Conservation (phyloP, 75 land plant species). For the Pinus tabuliformis region DNA sequence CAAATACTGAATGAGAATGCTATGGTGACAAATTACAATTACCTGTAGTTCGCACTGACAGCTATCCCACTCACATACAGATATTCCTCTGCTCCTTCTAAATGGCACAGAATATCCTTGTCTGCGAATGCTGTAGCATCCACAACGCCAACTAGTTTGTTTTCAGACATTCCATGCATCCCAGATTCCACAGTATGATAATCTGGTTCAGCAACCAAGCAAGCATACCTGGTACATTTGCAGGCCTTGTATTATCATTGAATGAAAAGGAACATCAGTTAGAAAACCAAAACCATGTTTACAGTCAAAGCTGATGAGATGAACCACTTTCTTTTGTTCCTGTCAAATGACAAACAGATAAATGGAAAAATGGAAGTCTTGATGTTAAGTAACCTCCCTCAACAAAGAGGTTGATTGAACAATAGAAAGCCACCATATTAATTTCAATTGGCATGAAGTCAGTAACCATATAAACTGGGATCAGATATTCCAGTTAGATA, state of each 20-base stretch:
- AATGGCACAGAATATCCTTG: conserved; percentile 46
- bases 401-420: background rate
- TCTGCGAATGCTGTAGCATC: conserved; percentile 81
- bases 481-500: background rate
- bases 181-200: conserved; percentile 5
- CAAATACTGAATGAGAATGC: background rate
- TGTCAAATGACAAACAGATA: background rate
- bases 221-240: conserved; percentile 72
- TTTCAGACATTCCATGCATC: background rate
- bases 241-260: background rate
- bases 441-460: background rate
- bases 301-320: background rate
- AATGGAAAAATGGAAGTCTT: background rate
- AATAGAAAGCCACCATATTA: background rate
- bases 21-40: background rate
- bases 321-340: background rate
- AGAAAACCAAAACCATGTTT: background rate
- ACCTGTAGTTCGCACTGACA: conserved; percentile 72
- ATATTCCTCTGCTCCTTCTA: conserved; percentile 70
- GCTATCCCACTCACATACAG: conserved; percentile 93
- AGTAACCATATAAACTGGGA: background rate
- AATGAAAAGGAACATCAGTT: background rate
- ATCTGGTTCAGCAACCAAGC: conserved; percentile 77
- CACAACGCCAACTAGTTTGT: conserved; percentile 71
- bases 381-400: background rate